Percentiles rank a stretch among this genome's conserved stretches.
Evolutionary conservation across 1,284 basidiomycete species (phyloP).

Genomic region (Leccinum fallax): DNA sequence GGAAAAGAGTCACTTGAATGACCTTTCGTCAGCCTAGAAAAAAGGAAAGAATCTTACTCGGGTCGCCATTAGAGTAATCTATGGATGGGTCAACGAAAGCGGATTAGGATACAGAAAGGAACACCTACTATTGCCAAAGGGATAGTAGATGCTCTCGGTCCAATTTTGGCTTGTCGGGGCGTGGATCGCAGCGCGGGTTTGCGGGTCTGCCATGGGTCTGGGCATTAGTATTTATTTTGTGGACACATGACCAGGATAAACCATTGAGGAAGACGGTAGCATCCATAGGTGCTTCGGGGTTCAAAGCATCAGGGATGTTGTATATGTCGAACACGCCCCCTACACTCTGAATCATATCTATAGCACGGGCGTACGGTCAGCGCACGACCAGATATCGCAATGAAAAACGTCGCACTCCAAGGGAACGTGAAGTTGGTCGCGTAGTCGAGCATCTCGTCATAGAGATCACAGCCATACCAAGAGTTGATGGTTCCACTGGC

Average conservation of each 20-base stretch:
- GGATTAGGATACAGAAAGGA: constrained; percentile 5
- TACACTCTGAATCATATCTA: constrained; percentile 40
- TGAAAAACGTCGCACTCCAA: constrained; percentile 52
- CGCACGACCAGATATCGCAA: neutral
- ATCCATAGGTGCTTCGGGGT: constrained; percentile 48
- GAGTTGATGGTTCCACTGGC: constrained; percentile 55
- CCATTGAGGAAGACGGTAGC: constrained; percentile 63
- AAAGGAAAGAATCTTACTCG: constrained; percentile 40
- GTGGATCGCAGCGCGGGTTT: constrained; percentile 60
- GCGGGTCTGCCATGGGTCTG: constrained; percentile 43
- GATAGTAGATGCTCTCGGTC: constrained; percentile 47
- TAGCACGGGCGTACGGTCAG: constrained; percentile 4
- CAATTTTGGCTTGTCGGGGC: constrained; percentile 68
- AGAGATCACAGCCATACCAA: constrained; percentile 62
- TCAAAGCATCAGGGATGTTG: constrained; percentile 55
- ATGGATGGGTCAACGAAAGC: constrained; percentile 1
- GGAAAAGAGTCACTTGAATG: constrained; percentile 7
- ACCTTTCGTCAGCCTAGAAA: neutral
- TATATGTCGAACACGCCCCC: constrained; percentile 51
- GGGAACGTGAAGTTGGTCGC: constrained; percentile 64
- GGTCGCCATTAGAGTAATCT: constrained; percentile 38
- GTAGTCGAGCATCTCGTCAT: constrained; percentile 58
- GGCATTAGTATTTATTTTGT: neutral
- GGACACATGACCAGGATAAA: constrained; percentile 28
- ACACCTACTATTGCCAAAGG: constrained; percentile 48